phyloP scores from a whole-genome alignment of 805 yeast species.

The Tetrapisispora nanseiensis region DNA sequence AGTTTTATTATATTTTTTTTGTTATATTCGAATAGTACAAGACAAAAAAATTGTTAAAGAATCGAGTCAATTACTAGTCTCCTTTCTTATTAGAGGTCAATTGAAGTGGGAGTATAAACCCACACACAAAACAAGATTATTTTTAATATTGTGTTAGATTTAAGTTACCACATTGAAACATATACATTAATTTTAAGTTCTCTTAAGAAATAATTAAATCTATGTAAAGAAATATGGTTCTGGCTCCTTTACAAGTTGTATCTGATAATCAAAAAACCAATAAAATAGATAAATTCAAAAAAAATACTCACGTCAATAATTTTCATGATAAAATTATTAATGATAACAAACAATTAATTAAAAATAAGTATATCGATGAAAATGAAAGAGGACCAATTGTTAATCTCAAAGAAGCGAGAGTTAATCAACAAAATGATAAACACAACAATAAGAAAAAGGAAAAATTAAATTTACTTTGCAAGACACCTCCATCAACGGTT shows the following conservation, averaged over 20 bases:
- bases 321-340: background rate
- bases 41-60: too few relatives aligned
- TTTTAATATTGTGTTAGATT: too few relatives aligned
- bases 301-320: background rate
- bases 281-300: background rate
- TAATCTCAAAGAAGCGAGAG: background rate
- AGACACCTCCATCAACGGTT: conserved; percentile 92
- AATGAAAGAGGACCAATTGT: background rate
- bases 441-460: conserved; percentile 75
- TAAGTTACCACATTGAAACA: too few relatives aligned
- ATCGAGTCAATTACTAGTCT: too few relatives aligned
- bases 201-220: background rate
- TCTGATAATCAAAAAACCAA: background rate
- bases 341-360: background rate
- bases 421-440: background rate
- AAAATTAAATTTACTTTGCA: conserved; percentile 81
- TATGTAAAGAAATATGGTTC: background rate
- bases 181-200: too few relatives aligned
- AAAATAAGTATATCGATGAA: background rate
- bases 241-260: conserved; percentile 1
- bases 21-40: too few relatives aligned
- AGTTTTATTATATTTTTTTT: too few relatives aligned
- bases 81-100: too few relatives aligned
- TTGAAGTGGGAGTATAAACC: too few relatives aligned
- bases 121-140: too few relatives aligned